These are phyloP conservation scores for Umbellularia californica DNA, from an alignment of 164 flowering plant species.

Conservation along the genomic window DNA sequence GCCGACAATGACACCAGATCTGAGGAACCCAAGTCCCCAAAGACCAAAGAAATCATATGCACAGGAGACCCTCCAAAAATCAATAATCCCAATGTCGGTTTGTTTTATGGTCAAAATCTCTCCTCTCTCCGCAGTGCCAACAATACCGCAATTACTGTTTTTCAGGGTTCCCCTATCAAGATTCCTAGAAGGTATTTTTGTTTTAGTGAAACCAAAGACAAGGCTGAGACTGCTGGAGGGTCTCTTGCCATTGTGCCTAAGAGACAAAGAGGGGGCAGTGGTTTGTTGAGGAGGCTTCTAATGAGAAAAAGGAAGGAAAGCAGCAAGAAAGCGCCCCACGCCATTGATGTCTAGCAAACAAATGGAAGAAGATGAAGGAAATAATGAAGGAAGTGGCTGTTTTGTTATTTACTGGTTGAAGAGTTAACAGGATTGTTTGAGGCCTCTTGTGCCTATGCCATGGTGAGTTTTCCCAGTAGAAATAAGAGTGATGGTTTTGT, in stretches of 20 bases:
- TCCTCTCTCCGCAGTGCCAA: neutral
- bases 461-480: neutral
- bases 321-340: constrained; percentile 31
- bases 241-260: constrained; percentile 61
- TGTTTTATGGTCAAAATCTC: constrained; percentile 13
- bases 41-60: constrained; percentile 33
- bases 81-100: constrained; percentile 4
- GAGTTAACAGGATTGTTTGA: neutral
- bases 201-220: constrained; percentile 16
- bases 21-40: constrained; percentile 30
- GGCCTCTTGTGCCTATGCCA: neutral
- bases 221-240: constrained; percentile 10
- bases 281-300: constrained; percentile 58
- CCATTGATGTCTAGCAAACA: constrained; percentile 15
- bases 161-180: constrained; percentile 12
- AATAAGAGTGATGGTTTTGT: neutral
- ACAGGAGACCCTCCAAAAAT: constrained; percentile 25
- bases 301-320: constrained; percentile 54
- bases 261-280: constrained; percentile 41
- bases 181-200: constrained; percentile 16
- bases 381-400: neutral
- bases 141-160: neutral
- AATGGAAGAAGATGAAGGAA: neutral
- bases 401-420: neutral
- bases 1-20: constrained; percentile 44